Base-by-base conservation (phyloP, 345 rosid species). In the Eucalyptus shirleyi region DNA sequence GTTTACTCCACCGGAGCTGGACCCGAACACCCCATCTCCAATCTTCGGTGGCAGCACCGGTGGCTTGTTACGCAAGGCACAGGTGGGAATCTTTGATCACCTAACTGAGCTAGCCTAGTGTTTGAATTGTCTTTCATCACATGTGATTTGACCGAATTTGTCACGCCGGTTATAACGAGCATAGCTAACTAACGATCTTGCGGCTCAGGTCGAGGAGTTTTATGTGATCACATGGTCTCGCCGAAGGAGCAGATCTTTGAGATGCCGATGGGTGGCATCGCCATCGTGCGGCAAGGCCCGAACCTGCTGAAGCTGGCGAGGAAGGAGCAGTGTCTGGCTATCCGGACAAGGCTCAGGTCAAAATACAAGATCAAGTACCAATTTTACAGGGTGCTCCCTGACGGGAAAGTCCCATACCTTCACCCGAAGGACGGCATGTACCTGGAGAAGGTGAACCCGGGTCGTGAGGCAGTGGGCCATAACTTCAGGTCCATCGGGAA, bases 351-450 rank as follows among this genome's bases (percentile, higher is more conserved):
- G 88, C 93, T 97, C 28, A 95, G 99, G 90, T 97, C 99, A 6
- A 97, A 97, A 93, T 97, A 97, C 94, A 97, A 97, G 95, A 96
- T 97, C 86, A 95, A 92, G 37, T 96, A 96, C 93, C 98, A 96
- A 93, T 97, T 96, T 62, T 97, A 96, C 93, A 94, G 98, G 93
- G 99, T 97, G 28, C 96, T 97, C 90, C 97, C 96, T 0, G 94
- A 95, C 24, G 96, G 98, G 2, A 94, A 97, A 90, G 98, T 97
- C 56, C 98, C 93, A 88, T 96, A 96, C 89, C 93, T 96, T 86
- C 99, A 96, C 89, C 99, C 96, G 9, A 97, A 97, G 88, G 99
- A 96, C 87, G 99, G 99, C 1, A 95, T 97, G 86, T 96, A 96
- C 83, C 98, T 93, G 7, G 99, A 97, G 95, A 97, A 97, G 91